Conservation (phyloP, 2,329 filamentous ascomycete genomes). For the Sclerotinia glacialis region DNA sequence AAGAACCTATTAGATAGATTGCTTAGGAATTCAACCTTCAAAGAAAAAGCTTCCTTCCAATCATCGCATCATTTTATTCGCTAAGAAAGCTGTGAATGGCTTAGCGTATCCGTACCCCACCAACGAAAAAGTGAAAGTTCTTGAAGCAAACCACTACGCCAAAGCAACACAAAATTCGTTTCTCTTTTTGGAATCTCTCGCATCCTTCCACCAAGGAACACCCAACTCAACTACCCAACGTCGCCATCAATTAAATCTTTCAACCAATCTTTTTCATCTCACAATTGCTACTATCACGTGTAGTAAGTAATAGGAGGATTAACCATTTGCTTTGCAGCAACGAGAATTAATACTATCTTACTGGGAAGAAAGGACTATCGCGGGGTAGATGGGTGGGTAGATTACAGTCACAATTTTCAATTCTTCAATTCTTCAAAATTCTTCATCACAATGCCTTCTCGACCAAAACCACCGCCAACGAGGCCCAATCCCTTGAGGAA, state of each 20-base stretch:
- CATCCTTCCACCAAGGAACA: neutral
- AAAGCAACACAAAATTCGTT: neutral
- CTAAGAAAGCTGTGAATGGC: neutral
- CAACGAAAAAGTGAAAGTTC: constrained; percentile 4
- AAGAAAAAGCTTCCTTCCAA: neutral
- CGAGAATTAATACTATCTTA: neutral
- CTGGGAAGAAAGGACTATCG: constrained; percentile 4
- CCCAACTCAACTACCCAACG: constrained; percentile 13
- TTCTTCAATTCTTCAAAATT: constrained; percentile 1
- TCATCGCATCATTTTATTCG: neutral
- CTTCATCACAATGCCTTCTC: neutral
- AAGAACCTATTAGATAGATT: too few relatives aligned
- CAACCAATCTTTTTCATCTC: constrained; percentile 18
- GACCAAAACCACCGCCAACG: constrained; percentile 14
- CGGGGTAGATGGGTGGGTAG: constrained; percentile 23
- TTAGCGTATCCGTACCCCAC: constrained; percentile 9
- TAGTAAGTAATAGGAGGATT: neutral
- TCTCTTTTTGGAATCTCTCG: neutral
- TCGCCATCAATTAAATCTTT: constrained; percentile 1
- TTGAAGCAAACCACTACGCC: constrained; percentile 12
- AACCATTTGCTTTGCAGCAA: neutral
- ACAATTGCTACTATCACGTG: constrained; percentile 16
- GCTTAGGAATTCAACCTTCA: neutral
- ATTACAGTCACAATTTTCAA: neutral
- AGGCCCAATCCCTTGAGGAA: constrained; percentile 30